These are phyloP conservation scores for Berberis thunbergii DNA, from an alignment of 164 flowering plant genomes.

Conservation along the genomic window DNA sequence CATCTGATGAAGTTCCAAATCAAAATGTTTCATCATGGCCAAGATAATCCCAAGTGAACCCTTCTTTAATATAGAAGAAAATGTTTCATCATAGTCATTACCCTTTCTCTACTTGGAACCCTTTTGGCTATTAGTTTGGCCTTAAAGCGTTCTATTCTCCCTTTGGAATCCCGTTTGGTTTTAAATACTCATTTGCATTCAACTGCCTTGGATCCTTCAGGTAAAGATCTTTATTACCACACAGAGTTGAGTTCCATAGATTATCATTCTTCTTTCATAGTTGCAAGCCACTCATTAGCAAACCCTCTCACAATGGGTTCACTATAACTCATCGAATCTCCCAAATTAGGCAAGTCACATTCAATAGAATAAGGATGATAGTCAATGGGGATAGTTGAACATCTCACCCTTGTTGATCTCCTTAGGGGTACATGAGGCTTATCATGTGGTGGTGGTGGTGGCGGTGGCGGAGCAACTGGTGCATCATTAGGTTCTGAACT, in stretches of 20 bases:
- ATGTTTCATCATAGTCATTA: not conserved
- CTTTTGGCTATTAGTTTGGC: not conserved
- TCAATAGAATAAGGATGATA: not conserved
- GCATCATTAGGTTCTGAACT: not conserved
- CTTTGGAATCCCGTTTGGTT: not conserved
- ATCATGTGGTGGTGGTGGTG: not conserved
- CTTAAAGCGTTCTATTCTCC: not conserved
- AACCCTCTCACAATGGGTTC: not conserved
- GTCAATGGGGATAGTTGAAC: not conserved
- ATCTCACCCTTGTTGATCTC: not conserved
- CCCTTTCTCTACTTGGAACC: not conserved
- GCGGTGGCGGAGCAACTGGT: not conserved
- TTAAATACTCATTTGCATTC: not conserved
- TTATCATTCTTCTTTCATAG: not conserved
- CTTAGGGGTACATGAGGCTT: not conserved
- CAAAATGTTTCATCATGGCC: conserved; percentile 1
- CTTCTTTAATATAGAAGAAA: not conserved
- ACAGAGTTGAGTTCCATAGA: not conserved
- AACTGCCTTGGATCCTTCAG: not conserved
- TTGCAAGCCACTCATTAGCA: not conserved
- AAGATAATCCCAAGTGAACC: not conserved
- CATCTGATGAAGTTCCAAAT: conserved; percentile 3
- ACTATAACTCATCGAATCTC: not conserved
- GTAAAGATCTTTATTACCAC: not conserved
- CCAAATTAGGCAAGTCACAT: not conserved